Evolutionary conservation across 2,329 filamentous ascomycete species (phyloP).

Genomic region (Stagonosporopsis vannaccii): DNA sequence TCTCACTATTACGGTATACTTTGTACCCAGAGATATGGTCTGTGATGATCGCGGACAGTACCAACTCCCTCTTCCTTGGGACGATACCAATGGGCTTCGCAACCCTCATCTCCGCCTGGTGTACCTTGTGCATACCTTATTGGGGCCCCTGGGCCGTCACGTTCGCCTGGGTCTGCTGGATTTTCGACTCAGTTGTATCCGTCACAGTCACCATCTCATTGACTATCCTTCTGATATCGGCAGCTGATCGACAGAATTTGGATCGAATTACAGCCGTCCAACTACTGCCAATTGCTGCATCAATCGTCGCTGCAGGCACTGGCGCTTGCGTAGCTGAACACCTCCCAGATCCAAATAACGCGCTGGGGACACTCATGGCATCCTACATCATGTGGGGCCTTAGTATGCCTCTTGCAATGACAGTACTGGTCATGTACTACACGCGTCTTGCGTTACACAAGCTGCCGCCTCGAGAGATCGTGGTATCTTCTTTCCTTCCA

Average conservation of each 20-base stretch:
- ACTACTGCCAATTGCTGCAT: slow-evolving; percentile 71
- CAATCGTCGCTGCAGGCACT: slow-evolving; percentile 69
- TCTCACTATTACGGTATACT: slow-evolving; percentile 67
- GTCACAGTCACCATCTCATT: slow-evolving; percentile 52
- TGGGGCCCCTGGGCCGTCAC: slow-evolving; percentile 66
- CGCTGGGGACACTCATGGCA: slow-evolving; percentile 67
- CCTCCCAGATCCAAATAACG: slow-evolving; percentile 62
- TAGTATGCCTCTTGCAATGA: slow-evolving; percentile 66
- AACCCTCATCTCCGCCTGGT: slow-evolving; percentile 71
- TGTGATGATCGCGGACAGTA: slow-evolving; percentile 71
- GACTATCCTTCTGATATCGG: slow-evolving; percentile 64
- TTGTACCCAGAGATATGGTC: slow-evolving; percentile 71
- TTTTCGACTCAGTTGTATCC: slow-evolving; percentile 56
- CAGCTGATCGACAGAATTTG: slow-evolving; percentile 38
- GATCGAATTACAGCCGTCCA: slow-evolving; percentile 68
- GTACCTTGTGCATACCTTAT: slow-evolving; percentile 64
- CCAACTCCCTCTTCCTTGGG: slow-evolving; percentile 71
- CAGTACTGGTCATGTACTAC: slow-evolving; percentile 72
- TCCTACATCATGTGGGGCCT: slow-evolving; percentile 75
- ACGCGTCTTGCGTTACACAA: slow-evolving; percentile 72
- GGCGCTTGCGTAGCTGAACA: slow-evolving; percentile 70
- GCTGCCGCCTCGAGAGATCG: slow-evolving; percentile 70
- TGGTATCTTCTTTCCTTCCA: slow-evolving; percentile 72
- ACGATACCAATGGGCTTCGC: slow-evolving; percentile 74
- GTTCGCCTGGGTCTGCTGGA: slow-evolving; percentile 60